Percentiles rank a stretch among this genome's conserved stretches.
These are phyloP conservation scores for Psophocarpus tetragonolobus DNA, from an alignment of 306 rosid genomes.

Conservation along the genomic window DNA sequence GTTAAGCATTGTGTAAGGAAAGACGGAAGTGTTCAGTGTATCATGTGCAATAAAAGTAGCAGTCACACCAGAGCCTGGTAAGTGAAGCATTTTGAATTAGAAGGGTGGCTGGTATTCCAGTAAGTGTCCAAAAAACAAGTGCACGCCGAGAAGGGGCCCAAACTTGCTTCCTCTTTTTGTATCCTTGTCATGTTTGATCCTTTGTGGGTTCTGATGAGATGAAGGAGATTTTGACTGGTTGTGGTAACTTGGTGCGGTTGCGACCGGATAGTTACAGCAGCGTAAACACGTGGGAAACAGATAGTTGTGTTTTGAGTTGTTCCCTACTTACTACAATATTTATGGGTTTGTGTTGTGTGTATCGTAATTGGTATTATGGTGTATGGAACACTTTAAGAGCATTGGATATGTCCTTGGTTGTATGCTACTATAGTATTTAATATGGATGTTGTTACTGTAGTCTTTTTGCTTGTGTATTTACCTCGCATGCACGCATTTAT, in stretches of 20 bases:
- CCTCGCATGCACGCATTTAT: slow-evolving; percentile 78
- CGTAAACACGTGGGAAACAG: slow-evolving; percentile 17
- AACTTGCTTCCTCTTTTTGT: slow-evolving; percentile 36
- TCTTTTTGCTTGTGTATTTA: slow-evolving; percentile 51
- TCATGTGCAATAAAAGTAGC: slow-evolving; percentile 50
- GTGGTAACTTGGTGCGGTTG: slow-evolving; percentile 25
- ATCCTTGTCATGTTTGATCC: slow-evolving; percentile 41
- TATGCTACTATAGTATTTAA: slow-evolving; percentile 37
- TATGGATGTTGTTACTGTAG: slow-evolving; percentile 48
- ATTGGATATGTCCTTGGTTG: slow-evolving; percentile 30
- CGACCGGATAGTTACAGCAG: not conserved
- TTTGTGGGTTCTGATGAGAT: slow-evolving; percentile 35
- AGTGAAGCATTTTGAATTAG: slow-evolving; percentile 40
- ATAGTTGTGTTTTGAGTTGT: not conserved
- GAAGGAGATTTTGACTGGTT: slow-evolving; percentile 42
- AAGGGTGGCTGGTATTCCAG: slow-evolving; percentile 32
- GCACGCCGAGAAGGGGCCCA: slow-evolving; percentile 44
- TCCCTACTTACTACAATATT: not conserved
- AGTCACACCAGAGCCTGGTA: slow-evolving; percentile 42
- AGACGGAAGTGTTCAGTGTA: slow-evolving; percentile 3
- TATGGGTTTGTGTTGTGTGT: slow-evolving; percentile 21
- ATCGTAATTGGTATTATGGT: slow-evolving; percentile 18
- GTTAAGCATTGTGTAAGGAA: slow-evolving; percentile 24
- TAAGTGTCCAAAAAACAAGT: slow-evolving; percentile 28
- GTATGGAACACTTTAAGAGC: not conserved